phyloP scores from a whole-genome alignment of 805 yeast genomes.

The Saccharomycopsis microspora region DNA sequence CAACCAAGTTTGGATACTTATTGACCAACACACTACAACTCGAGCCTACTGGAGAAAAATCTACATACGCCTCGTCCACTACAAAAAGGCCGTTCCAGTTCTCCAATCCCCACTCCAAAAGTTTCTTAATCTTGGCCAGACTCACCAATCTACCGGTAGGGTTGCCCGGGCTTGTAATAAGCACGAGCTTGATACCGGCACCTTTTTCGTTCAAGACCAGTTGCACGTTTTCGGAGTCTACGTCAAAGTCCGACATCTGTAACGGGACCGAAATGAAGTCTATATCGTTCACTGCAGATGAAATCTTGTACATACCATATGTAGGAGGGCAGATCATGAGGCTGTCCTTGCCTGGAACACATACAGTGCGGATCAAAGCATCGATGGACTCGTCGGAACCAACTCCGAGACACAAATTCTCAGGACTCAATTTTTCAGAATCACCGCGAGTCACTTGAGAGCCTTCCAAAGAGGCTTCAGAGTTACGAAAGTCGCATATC shows the following conservation, averaged over 20 bases:
- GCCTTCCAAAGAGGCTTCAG: constrained; percentile 23
- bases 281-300: constrained; percentile 85
- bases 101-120: constrained; percentile 28
- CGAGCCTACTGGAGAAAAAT: constrained; percentile 58
- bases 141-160: constrained; percentile 73
- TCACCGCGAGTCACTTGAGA: constrained; percentile 18
- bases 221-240: constrained; percentile 45
- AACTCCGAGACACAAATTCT: constrained; percentile 83
- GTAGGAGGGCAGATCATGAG: constrained; percentile 88
- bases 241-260: constrained; percentile 50
- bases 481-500: constrained; percentile 62
- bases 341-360: constrained; percentile 76
- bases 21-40: constrained; percentile 73
- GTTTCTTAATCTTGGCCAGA: constrained; percentile 33
- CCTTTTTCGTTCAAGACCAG: constrained; percentile 41
- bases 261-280: constrained; percentile 67
- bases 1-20: constrained; percentile 72
- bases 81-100: constrained; percentile 70
- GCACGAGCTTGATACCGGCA: constrained; percentile 51
- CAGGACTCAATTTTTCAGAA: constrained; percentile 32
- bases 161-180: constrained; percentile 92
- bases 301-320: constrained; percentile 91
- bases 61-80: constrained; percentile 92
- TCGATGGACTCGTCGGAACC: constrained; percentile 97
- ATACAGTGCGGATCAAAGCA: constrained; percentile 71